These are phyloP conservation scores for Ailanthus altissimus DNA, from an alignment of 345 rosid species.

Conservation along the genomic window DNA sequence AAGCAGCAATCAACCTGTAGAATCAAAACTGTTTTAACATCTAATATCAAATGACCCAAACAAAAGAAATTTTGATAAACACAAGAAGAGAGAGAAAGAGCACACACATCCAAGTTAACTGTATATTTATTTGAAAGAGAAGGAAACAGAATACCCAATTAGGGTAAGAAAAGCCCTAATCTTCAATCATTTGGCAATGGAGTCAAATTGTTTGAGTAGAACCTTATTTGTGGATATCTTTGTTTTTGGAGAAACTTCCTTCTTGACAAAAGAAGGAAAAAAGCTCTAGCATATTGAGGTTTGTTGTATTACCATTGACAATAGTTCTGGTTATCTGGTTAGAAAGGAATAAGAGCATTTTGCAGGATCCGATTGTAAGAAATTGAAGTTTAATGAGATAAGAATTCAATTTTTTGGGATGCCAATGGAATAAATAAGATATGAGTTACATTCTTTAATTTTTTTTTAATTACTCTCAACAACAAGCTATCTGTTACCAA, in stretches of 20 bases:
- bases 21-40: conserved; percentile 6
- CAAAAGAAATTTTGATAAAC: neutral
- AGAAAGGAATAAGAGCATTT: neutral
- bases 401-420: neutral
- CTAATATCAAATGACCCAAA: neutral
- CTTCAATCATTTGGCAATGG: neutral
- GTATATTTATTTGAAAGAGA: neutral
- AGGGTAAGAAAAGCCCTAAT: neutral
- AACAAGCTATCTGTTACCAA: neutral
- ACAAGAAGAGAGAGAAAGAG: neutral
- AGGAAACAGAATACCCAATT: neutral
- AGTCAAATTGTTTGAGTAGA: neutral
- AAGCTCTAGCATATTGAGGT: neutral
- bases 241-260: neutral
- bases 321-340: neutral
- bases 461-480: neutral
- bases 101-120: neutral
- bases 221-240: no score
- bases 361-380: neutral
- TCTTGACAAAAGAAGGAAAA: neutral
- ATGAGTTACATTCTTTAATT: no score
- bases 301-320: neutral
- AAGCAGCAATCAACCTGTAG: conserved; percentile 77
- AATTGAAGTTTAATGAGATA: neutral
- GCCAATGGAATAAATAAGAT: neutral